Evolutionary conservation across 2,329 filamentous ascomycete species (phyloP).

Genomic region (Fusarium avenaceum): DNA sequence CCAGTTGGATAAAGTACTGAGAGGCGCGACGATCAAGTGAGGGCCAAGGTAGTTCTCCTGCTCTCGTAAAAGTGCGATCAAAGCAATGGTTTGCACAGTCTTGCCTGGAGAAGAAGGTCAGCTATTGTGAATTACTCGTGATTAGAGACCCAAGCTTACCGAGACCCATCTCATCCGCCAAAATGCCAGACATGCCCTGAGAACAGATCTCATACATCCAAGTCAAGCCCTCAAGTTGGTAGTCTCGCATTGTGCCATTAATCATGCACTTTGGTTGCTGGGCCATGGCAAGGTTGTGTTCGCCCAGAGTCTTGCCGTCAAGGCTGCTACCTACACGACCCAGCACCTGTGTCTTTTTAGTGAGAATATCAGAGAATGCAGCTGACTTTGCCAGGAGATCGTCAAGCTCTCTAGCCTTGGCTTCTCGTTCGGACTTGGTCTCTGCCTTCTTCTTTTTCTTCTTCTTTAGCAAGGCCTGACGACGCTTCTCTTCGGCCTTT

Average conservation of each 20-base stretch:
- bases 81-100: constrained; percentile 89
- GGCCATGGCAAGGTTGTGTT: constrained; percentile 81
- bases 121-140: neutral
- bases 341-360: constrained; percentile 72
- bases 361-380: constrained; percentile 73
- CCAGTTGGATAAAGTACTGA: constrained; percentile 96
- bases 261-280: constrained; percentile 87
- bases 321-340: constrained; percentile 72
- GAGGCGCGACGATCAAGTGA: constrained; percentile 88
- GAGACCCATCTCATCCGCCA: constrained; percentile 95
- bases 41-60: constrained; percentile 86
- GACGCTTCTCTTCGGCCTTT: constrained; percentile 63
- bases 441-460: constrained; percentile 64
- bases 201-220: constrained; percentile 89
- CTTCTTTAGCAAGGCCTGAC: constrained; percentile 56
- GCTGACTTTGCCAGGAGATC: constrained; percentile 71
- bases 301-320: constrained; percentile 70
- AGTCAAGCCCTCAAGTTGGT: constrained; percentile 93
- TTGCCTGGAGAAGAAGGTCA: constrained; percentile 69
- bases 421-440: constrained; percentile 67
- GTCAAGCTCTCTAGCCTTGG: constrained; percentile 71
- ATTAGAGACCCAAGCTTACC: constrained; percentile 55
- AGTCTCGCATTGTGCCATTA: constrained; percentile 91
- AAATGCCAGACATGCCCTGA: constrained; percentile 90
- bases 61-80: constrained; percentile 89